Evolutionary conservation across 2,329 filamentous ascomycete genomes (phyloP).

Genomic region (Elsinoe fawcettii): DNA sequence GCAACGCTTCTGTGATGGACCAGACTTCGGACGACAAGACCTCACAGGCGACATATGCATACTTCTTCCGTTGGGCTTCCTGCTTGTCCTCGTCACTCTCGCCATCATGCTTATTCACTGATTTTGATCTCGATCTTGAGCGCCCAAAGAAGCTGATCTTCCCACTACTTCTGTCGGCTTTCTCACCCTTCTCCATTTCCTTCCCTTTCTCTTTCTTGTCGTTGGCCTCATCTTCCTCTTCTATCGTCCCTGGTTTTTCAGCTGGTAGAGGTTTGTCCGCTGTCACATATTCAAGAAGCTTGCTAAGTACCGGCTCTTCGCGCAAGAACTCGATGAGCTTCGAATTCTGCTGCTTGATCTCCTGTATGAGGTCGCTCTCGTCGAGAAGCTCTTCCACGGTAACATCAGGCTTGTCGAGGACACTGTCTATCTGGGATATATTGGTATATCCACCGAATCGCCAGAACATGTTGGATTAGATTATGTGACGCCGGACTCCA

Average conservation of each 20-base stretch:
- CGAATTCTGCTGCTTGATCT: constrained; percentile 95
- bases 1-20: constrained; percentile 88
- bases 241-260: constrained; percentile 32
- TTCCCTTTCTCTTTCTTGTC: constrained; percentile 26
- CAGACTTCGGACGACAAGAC: constrained; percentile 92
- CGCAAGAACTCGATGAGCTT: constrained; percentile 95
- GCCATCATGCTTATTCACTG: constrained; percentile 31
- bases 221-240: constrained; percentile 33
- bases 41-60: constrained; percentile 88
- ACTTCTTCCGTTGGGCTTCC: constrained; percentile 87
- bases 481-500: constrained; percentile 20
- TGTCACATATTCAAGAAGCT: constrained; percentile 83
- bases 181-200: constrained; percentile 43
- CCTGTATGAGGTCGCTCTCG: constrained; percentile 91
- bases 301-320: constrained; percentile 75
- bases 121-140: constrained; percentile 37
- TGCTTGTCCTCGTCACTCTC: constrained; percentile 57
- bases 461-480: constrained; percentile 82
- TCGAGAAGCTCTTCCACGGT: constrained; percentile 92
- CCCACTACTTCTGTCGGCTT: constrained; percentile 39
- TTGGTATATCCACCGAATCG: constrained; percentile 98
- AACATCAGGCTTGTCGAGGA: constrained; percentile 92
- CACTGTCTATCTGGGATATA: constrained; percentile 90
- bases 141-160: constrained; percentile 41
- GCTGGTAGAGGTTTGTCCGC: constrained; percentile 56